phyloP scores from a whole-genome alignment of 2,329 filamentous ascomycete species.

The Colletotrichum gloeosporioides region DNA sequence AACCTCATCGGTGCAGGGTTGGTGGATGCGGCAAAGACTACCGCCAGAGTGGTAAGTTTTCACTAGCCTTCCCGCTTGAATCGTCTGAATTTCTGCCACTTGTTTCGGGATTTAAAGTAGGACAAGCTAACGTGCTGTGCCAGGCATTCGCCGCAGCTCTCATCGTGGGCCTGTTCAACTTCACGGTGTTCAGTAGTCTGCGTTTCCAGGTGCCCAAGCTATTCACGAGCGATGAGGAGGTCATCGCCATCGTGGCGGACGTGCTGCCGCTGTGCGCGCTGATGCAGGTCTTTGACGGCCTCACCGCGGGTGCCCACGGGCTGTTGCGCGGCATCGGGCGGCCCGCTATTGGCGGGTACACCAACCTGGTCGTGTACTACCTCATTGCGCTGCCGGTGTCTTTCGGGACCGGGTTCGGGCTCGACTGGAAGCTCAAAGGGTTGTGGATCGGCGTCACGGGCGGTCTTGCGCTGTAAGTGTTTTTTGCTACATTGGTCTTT shows the following conservation, averaged over 20 bases:
- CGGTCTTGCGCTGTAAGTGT: constrained; percentile 69
- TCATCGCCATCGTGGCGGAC: constrained; percentile 69
- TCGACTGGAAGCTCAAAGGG: constrained; percentile 78
- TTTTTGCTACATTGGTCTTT: neutral
- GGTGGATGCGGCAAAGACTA: constrained; percentile 78
- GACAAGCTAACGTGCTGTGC: constrained; percentile 26
- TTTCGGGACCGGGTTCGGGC: constrained; percentile 77
- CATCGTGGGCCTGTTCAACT: constrained; percentile 80
- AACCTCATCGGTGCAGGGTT: constrained; percentile 91
- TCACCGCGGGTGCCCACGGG: constrained; percentile 82
- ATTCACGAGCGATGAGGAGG: constrained; percentile 76
- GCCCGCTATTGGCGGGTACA: constrained; percentile 88
- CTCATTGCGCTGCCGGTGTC: constrained; percentile 83
- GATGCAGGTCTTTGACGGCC: constrained; percentile 88
- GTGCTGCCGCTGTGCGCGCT: constrained; percentile 83
- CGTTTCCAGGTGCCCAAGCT: constrained; percentile 78
- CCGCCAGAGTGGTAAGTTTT: constrained; percentile 72
- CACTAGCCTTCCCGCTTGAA: neutral
- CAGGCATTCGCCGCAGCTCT: constrained; percentile 65
- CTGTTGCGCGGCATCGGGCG: constrained; percentile 85
- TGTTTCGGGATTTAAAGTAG: neutral
- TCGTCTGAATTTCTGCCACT: neutral
- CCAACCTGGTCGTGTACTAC: constrained; percentile 89
- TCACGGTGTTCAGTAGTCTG: constrained; percentile 70
- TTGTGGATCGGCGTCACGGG: constrained; percentile 82